phyloP scores from a whole-genome alignment of 768 basidiomycete species.

The Brasilioporus rufonigricans region DNA sequence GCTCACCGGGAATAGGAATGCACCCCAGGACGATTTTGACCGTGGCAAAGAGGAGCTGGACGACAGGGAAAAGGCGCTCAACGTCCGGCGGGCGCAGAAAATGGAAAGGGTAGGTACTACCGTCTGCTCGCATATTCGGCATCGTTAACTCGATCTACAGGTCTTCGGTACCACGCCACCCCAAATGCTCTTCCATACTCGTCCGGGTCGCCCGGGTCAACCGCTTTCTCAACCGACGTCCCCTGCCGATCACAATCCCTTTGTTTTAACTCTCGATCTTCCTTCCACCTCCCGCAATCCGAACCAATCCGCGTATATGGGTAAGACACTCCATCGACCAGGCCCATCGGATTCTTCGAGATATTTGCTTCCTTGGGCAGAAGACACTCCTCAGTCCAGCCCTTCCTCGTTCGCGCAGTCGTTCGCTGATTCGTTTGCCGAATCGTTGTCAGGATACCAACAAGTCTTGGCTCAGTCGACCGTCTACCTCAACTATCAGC shows the following conservation, averaged over 20 bases:
- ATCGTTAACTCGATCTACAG: conserved; percentile 35
- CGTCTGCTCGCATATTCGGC: not conserved
- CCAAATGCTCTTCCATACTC: conserved; percentile 73
- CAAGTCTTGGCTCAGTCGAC: conserved; percentile 36
- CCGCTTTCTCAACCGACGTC: conserved; percentile 30
- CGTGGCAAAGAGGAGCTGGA: conserved; percentile 68
- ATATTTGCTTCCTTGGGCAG: conserved; percentile 42
- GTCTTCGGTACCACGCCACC: conserved; percentile 83
- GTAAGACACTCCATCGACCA: conserved; percentile 47
- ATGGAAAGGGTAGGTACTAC: conserved; percentile 72
- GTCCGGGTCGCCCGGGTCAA: conserved; percentile 39
- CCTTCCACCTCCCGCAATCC: conserved; percentile 36
- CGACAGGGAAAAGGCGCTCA: conserved; percentile 72
- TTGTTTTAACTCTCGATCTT: conserved; percentile 19
- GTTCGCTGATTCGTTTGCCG: conserved; percentile 21
- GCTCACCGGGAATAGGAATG: conserved; percentile 48
- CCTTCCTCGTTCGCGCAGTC: conserved; percentile 21
- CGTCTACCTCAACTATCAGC: conserved; percentile 75
- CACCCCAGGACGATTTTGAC: conserved; percentile 52
- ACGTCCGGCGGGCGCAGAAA: conserved; percentile 77
- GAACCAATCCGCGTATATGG: conserved; percentile 50
- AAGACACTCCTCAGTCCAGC: conserved; percentile 14
- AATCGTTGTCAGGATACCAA: conserved; percentile 16
- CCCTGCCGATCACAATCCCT: conserved; percentile 17
- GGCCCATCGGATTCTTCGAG: conserved; percentile 64